phyloP scores from a whole-genome alignment of 805 yeast species.

The Candida sithepensis region DNA sequence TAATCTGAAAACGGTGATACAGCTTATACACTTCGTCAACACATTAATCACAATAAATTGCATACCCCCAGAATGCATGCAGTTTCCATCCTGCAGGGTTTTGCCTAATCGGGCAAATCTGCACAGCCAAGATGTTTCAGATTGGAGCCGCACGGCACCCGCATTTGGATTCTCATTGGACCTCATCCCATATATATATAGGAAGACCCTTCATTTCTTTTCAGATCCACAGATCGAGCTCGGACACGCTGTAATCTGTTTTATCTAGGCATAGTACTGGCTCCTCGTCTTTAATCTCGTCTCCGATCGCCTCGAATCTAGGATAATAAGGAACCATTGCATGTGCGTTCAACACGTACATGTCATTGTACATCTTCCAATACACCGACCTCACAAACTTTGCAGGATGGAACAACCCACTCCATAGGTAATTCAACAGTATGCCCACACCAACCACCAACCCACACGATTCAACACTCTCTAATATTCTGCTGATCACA shows the following conservation, averaged over 20 bases:
- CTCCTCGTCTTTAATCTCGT: constrained; percentile 11
- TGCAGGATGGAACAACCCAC: constrained; percentile 93
- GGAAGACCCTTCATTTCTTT: not conserved
- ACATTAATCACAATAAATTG: too few relatives aligned
- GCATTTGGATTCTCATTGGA: too few relatives aligned
- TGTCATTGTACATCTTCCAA: constrained; percentile 78
- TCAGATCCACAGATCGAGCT: constrained; percentile 30
- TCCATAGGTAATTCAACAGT: constrained; percentile 72
- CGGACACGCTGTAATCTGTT: constrained; percentile 27
- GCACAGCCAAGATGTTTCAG: constrained; percentile 23
- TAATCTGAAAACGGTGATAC: too few relatives aligned
- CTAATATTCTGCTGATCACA: constrained; percentile 78
- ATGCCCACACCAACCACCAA: constrained; percentile 73
- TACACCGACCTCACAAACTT: constrained; percentile 77
- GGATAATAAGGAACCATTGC: constrained; percentile 85
- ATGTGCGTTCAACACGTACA: constrained; percentile 72
- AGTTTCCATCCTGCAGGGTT: too few relatives aligned
- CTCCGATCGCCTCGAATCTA: constrained; percentile 34
- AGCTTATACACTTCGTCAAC: too few relatives aligned
- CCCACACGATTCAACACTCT: constrained; percentile 71
- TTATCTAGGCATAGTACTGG: constrained; percentile 9
- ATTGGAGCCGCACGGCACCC: constrained; percentile 1
- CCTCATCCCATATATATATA: not conserved
- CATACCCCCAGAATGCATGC: too few relatives aligned
- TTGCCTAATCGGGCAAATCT: not conserved